Conservation (phyloP, 2,329 filamentous ascomycete species). For the Clarireedia hainanense region DNA sequence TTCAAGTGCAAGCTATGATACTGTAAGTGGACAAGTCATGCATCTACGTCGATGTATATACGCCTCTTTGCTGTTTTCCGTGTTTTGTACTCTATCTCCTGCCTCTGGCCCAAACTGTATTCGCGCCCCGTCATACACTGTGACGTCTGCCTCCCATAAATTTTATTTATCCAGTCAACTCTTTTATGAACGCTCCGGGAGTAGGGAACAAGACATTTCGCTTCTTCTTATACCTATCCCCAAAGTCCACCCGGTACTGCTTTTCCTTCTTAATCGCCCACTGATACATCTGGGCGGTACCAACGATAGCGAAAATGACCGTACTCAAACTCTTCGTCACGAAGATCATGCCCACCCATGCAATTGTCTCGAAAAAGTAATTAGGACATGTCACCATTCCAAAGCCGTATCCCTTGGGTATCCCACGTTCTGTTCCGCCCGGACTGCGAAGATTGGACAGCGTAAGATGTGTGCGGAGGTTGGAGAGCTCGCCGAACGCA, state of each 20-base stretch:
- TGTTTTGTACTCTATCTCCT: too few species aligned
- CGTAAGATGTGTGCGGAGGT: conserved; percentile 72
- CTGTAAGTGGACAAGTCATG: too few species aligned
- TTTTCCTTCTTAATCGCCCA: conserved; percentile 93
- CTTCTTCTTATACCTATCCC: conserved; percentile 94
- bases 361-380: conserved; percentile 85
- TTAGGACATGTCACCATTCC: conserved; percentile 88
- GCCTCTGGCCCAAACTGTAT: too few species aligned
- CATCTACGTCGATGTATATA: too few species aligned
- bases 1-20: too few species aligned
- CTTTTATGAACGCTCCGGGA: background rate
- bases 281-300: conserved; percentile 68
- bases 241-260: conserved; percentile 83
- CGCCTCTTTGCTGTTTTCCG: too few species aligned
- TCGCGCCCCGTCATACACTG: too few species aligned
- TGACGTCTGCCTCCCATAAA: too few species aligned
- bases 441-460: conserved; percentile 68
- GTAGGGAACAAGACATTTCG: conserved; percentile 65
- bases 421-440: conserved; percentile 79
- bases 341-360: conserved; percentile 78
- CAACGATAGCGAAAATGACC: conserved; percentile 65
- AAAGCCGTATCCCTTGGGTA: conserved; percentile 81
- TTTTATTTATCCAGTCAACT: too few species aligned
- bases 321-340: conserved; percentile 75
- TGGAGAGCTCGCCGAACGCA: conserved; percentile 69